These are phyloP conservation scores for Amesomyces nigricolor DNA, from an alignment of 2,329 filamentous ascomycete species.

Conservation along the genomic window DNA sequence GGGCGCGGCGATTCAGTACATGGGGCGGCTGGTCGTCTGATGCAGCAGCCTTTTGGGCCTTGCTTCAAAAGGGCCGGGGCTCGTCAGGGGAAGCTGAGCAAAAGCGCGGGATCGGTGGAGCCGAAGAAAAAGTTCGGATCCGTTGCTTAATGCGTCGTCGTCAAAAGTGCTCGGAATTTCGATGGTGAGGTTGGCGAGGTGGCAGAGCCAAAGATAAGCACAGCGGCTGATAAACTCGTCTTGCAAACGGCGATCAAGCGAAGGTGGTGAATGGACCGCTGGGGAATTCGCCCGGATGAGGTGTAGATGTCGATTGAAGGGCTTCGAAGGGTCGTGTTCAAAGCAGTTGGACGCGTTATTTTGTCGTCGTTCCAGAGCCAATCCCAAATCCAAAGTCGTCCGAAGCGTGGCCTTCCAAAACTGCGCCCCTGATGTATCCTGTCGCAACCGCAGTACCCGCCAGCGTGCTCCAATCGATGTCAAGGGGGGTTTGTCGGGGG, in stretches of 20 bases:
- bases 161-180: not conserved
- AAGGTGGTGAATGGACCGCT: conserved; percentile 8
- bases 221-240: conserved; percentile 1
- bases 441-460: conserved; percentile 26
- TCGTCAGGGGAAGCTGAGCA: conserved; percentile 11
- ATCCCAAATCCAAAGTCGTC: not conserved
- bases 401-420: not conserved
- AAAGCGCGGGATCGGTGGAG: conserved; percentile 13
- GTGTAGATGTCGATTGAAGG: not conserved
- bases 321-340: not conserved
- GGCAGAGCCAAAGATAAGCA: not conserved
- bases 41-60: conserved; percentile 7
- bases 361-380: not conserved
- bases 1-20: conserved; percentile 23
- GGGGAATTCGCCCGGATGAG: not conserved
- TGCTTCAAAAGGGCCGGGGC: not conserved
- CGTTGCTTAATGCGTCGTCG: conserved; percentile 1
- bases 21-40: conserved; percentile 13
- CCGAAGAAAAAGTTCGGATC: not conserved
- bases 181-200: not conserved
- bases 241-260: conserved; percentile 6
- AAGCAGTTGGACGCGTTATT: not conserved
- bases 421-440: not conserved
- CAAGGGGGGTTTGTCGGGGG: conserved; percentile 15
- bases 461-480: conserved; percentile 23